Evolutionary conservation across 108 stramenopile genomes (phyloP), one percentile per base, ranked within the genome.

Genomic region (Conticribra weissflogii): DNA sequence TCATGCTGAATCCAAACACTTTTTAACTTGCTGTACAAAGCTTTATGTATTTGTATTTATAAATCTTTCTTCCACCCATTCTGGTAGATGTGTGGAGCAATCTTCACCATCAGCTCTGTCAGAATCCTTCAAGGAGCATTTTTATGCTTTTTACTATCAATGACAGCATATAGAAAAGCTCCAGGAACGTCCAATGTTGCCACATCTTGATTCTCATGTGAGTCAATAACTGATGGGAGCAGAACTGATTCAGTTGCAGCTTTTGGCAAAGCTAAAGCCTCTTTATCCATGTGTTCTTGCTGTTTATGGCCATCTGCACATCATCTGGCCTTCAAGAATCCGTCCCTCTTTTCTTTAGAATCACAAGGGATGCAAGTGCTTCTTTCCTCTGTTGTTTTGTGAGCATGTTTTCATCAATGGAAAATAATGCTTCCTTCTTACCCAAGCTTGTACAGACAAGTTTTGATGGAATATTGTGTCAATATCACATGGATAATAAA

Each of bases 31-130:
- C 63, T 63, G 23, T 59, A 68, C 2, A 85, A 33, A 17, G 81
- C 81, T 54, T 79, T 79, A 19, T 52, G 22, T 44, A 81, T 22
- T 45, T 23, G 21, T 17, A 83, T 72, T 41, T 83, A 83, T 0
- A 86, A 29, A 15, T 60, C 28, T 31, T 66, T 55, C 18, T 61
- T 54, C 4, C 47, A 51, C 2, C 9, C 15, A 29, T 63, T 30
- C n/a, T n/a, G 1, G 3, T 60, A 68, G 22, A 47, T 19, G 2
- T 31, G n/a, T 2, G 61, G 49, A 27, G 3, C 50, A 7, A 65
- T 22, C 22, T 33, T 2, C 0, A 1, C 36, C 22, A 72, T 53
- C 7, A 59, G 21, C 16, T 52, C 41, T 31, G 68, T 34, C 24
- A 62, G 44, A 31, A 14, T 54, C 45, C 57, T 30, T 46, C 2